phyloP scores from a whole-genome alignment of 2,329 filamentous ascomycete genomes.

The Neofusicoccum sp. region DNA sequence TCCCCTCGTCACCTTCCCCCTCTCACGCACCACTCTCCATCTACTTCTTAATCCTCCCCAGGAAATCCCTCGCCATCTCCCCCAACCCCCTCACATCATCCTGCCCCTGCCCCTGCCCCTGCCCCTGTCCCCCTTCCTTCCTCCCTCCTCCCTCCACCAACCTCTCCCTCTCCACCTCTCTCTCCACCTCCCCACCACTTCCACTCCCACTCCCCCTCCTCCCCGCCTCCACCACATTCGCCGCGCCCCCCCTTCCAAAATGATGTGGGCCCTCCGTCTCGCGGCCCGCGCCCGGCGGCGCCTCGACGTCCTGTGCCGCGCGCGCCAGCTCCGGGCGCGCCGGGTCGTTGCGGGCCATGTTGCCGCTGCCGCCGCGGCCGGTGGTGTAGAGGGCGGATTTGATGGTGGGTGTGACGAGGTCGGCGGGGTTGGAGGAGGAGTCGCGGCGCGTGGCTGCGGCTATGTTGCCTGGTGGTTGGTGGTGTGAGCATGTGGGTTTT shows the following conservation, averaged over 20 bases:
- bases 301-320: conserved; percentile 79
- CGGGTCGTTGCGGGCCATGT: conserved; percentile 80
- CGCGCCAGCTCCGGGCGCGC: conserved; percentile 68
- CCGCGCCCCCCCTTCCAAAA: conserved; percentile 74
- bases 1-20: neutral
- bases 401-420: conserved; percentile 80
- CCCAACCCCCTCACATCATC: conserved; percentile 44
- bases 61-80: conserved; percentile 57
- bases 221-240: conserved; percentile 59
- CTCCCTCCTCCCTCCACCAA: conserved; percentile 45
- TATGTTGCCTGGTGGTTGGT: conserved; percentile 48
- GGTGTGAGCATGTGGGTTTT: neutral
- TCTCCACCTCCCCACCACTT: conserved; percentile 40
- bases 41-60: conserved; percentile 48
- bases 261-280: conserved; percentile 64
- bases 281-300: conserved; percentile 40
- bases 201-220: conserved; percentile 47
- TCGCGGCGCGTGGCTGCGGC: conserved; percentile 39
- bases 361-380: conserved; percentile 83
- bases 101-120: conserved; percentile 34
- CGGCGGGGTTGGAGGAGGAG: conserved; percentile 40
- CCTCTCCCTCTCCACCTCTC: conserved; percentile 38
- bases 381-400: conserved; percentile 86
- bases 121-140: conserved; percentile 36
- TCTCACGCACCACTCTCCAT: too few species aligned